Evolutionary conservation across 768 basidiomycete species (phyloP), one percentile per base, ranked within the genome.

Genomic region (Omphalotus guepiniiformis): DNA sequence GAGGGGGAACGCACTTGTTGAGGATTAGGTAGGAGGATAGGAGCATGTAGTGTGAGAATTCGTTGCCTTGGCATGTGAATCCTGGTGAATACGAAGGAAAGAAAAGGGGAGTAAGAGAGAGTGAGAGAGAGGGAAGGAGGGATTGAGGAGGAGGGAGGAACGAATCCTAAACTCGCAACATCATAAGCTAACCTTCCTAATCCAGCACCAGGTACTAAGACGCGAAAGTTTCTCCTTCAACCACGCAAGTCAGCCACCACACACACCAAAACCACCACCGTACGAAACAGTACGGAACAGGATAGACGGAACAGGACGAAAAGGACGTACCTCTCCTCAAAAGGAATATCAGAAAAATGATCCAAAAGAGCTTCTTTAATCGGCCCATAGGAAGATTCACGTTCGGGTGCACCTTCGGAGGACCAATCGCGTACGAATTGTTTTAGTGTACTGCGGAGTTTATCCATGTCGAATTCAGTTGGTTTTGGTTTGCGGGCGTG

Each of bases 381-480:
- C 0, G 94, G 94, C 34, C 70, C 70, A 61, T 96, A 98, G 57
- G 85, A 86, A 2, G 71, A 60, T 40, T 91, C 83, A 7, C 94
- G 79, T 61, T 98, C 94, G 1, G 63, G 61, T 53, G 68, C 73
- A 1, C 93, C 93, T 86, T 93, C 85, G 53, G 73, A 76, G 50
- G 87, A 89, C 93, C 94, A 98, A 59, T 98, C 93, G 11, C 93
- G 76, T 8, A 93, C 93, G 42, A 95, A 85, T 57, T 95, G 93
- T 59, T 95, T 91, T 30, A 97, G 65, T 0, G 93, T 95, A 58
- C 91, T 93, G 49, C 93, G 71, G 32, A 98, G 70, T 60, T 95
- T 94, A 61, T 96, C 92, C 82, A 88, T 86, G 55, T 92, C 87
- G 51, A 78, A 78, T 29, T 90, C 87, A 0, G 77, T 80, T 1